Evolutionary conservation across 1,284 basidiomycete genomes (phyloP).

Genomic region (Ceratobasidium sp.): DNA sequence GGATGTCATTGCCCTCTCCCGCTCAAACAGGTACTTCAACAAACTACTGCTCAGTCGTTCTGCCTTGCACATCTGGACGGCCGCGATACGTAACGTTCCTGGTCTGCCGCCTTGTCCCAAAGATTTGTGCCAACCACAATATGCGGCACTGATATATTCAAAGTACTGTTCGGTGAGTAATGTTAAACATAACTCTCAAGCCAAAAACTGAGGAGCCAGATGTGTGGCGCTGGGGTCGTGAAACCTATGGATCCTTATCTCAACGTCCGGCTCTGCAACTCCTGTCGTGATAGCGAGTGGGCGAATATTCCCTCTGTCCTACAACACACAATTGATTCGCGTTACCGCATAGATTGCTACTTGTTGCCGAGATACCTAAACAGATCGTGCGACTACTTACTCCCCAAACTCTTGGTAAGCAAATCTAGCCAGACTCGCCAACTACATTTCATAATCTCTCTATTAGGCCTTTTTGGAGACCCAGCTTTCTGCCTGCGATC

Average conservation of each 20-base stretch:
- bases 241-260: conserved; percentile 11
- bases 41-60: not conserved
- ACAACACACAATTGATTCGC: not conserved
- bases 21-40: not conserved
- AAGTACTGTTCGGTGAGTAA: conserved; percentile 8
- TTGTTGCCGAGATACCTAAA: not conserved
- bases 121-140: conserved; percentile 9
- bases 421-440: not conserved
- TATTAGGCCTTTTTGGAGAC: too few relatives aligned
- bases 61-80: not conserved
- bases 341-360: not conserved
- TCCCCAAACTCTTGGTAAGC: not conserved
- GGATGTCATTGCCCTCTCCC: not conserved
- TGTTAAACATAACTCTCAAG: not conserved
- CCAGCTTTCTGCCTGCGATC: not conserved
- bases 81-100: not conserved
- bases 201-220: not conserved
- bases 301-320: not conserved
- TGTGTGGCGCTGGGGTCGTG: not conserved
- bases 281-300: not conserved
- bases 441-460: too few relatives aligned
- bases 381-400: not conserved
- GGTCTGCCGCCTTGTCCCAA: conserved; percentile 7
- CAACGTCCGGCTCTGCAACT: not conserved
- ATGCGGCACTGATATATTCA: conserved; percentile 5